phyloP scores from a whole-genome alignment of 2,329 filamentous ascomycete genomes.

The Phaeosphaeria sp. region DNA sequence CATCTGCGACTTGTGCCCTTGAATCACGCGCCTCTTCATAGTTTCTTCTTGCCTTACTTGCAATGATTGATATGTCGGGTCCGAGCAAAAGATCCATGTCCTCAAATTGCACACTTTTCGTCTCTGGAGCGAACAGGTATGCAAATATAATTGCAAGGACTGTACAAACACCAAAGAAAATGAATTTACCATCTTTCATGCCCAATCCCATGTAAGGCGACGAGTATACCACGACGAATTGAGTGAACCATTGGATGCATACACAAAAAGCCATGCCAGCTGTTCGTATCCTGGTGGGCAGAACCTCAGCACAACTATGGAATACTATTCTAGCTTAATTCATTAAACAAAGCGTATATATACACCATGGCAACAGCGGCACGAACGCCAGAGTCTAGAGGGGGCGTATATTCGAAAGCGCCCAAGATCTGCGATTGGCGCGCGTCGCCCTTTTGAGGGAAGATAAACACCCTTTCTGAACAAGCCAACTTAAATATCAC shows the following conservation, averaged over 20 bases:
- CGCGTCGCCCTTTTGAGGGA: neutral
- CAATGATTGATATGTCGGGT: neutral
- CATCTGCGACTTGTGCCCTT: neutral
- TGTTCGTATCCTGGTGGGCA: neutral
- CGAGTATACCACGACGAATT: neutral
- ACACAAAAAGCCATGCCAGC: neutral
- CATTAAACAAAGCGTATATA: neutral
- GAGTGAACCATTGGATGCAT: neutral
- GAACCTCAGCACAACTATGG: neutral
- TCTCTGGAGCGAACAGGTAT: neutral
- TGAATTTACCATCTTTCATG: neutral
- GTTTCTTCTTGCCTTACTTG: neutral
- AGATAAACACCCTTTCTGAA: neutral
- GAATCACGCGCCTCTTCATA: neutral
- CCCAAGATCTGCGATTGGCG: neutral
- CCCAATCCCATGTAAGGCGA: neutral
- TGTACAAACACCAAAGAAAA: neutral
- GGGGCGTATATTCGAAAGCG: neutral
- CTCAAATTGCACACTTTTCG: neutral
- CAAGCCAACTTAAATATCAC: neutral
- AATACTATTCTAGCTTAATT: neutral
- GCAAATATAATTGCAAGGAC: neutral
- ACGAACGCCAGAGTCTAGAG: neutral
- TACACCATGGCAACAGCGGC: neutral
- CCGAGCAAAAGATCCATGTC: neutral